Percentiles rank a stretch among this genome's conserved stretches.
These are phyloP conservation scores for Discostella stelligera DNA, from an alignment of 352 stramenopile species.

Conservation along the genomic window DNA sequence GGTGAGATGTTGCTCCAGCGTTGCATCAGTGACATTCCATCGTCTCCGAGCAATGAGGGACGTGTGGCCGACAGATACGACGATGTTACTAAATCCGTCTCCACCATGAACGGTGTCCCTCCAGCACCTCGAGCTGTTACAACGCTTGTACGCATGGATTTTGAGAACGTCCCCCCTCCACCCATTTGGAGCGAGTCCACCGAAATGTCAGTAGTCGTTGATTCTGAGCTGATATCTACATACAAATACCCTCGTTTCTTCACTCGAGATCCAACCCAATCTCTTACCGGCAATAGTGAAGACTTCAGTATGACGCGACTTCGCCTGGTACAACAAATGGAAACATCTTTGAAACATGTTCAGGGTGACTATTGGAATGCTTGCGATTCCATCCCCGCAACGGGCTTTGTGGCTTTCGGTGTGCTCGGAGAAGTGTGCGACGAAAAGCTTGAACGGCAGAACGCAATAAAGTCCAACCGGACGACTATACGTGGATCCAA, in stretches of 20 bases:
- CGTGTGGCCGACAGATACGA: not conserved
- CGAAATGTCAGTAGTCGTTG: not conserved
- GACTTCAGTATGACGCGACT: slow-evolving; percentile 12
- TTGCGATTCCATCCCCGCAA: not conserved
- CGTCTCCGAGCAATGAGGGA: not conserved
- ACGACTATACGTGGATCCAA: not conserved
- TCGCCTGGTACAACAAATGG: slow-evolving; percentile 16
- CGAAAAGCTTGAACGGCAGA: not conserved
- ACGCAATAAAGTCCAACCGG: not conserved
- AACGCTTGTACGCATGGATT: not conserved
- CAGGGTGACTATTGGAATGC: slow-evolving; percentile 15
- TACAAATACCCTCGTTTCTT: slow-evolving; percentile 36
- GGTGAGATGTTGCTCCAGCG: not conserved
- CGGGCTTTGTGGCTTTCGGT: not conserved
- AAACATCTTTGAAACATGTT: slow-evolving; percentile 31
- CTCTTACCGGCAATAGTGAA: slow-evolving; percentile 1
- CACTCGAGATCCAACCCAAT: slow-evolving; percentile 21
- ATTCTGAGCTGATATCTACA: slow-evolving; percentile 29
- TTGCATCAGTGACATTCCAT: not conserved
- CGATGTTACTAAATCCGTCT: not conserved
- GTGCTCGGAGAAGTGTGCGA: slow-evolving; percentile 13
- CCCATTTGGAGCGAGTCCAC: slow-evolving; percentile 2
- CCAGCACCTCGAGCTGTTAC: not conserved
- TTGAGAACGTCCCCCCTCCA: slow-evolving; percentile 8
- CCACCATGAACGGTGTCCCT: not conserved